Conservation (phyloP, 305 asterid genomes). For the Plantago rigida region DNA sequence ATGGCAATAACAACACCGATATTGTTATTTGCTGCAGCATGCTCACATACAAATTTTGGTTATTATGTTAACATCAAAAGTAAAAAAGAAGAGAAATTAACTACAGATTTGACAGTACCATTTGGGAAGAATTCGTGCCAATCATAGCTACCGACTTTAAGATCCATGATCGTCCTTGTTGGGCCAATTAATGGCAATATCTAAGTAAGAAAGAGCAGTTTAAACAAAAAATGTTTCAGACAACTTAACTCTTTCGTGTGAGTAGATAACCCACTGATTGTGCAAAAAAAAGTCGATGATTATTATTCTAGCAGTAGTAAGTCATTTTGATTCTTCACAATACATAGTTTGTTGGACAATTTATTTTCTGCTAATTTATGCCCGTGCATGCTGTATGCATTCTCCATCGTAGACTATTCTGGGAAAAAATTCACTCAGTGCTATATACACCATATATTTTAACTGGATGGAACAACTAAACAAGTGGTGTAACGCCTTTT, state of each 20-base stretch:
- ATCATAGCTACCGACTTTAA: conserved; percentile 62
- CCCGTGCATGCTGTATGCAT: neutral
- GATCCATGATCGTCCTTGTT: conserved; percentile 58
- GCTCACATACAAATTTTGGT: conserved; percentile 25
- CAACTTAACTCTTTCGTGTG: too few species aligned
- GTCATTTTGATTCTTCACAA: neutral
- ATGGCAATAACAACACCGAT: conserved; percentile 77
- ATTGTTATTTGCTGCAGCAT: conserved; percentile 65
- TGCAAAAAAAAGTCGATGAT: too few species aligned
- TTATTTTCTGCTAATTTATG: neutral
- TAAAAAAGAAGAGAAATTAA: conserved; percentile 5
- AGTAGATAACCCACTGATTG: too few species aligned
- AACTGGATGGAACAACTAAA: conserved; percentile 5
- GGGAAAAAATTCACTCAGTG: too few species aligned
- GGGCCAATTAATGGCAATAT: conserved; percentile 89
- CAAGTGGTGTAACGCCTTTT: conserved; percentile 2
- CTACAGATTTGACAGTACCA: conserved; percentile 35
- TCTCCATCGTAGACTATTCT: neutral
- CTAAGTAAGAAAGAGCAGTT: conserved; percentile 33
- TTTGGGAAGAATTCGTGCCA: conserved; percentile 98
- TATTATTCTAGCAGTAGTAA: neutral
- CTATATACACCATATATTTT: neutral
- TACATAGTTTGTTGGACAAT: neutral
- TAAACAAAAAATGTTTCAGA: conserved; percentile 5
- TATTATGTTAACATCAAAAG: conserved; percentile 24